Evolutionary conservation across 257 asterid species (phyloP).

Genomic region (Solanum phureja): DNA sequence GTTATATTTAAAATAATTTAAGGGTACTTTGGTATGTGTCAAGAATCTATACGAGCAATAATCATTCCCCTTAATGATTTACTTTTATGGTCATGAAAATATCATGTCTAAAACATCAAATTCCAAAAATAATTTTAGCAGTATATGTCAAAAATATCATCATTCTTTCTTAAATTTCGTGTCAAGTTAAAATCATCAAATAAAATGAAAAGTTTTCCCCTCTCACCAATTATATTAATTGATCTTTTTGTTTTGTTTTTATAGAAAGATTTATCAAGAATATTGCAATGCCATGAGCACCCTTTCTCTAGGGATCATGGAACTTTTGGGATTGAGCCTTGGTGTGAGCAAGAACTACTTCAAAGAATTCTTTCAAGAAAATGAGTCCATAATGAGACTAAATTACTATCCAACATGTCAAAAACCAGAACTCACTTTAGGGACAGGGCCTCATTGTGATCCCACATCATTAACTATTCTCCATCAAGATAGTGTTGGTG

Average conservation of each 20-base stretch:
- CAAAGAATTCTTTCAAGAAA: conserved; percentile 5
- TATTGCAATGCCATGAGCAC: conserved; percentile 9
- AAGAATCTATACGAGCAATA: not conserved
- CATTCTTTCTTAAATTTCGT: not conserved
- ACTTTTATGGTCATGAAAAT: not conserved
- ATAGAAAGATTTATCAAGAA: conserved; percentile 4
- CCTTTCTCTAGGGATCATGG: conserved; percentile 5
- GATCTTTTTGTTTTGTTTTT: not conserved
- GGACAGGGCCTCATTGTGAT: not conserved
- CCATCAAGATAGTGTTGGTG: too few species aligned
- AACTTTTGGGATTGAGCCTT: conserved; percentile 10
- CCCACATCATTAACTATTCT: too few species aligned
- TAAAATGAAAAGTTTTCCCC: not conserved
- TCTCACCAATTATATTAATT: not conserved
- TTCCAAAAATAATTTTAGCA: not conserved
- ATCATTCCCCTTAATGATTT: not conserved
- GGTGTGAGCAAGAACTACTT: conserved; percentile 1
- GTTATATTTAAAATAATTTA: not conserved
- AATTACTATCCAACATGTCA: conserved; percentile 15
- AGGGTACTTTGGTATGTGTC: not conserved
- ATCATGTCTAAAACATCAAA: not conserved
- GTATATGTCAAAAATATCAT: not conserved
- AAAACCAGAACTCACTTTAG: conserved; percentile 7
- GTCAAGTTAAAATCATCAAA: not conserved
- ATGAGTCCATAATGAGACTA: conserved; percentile 6